Evolutionary conservation across 495 filamentous ascomycete genomes (phyloP), one percentile per base, ranked within the genome.

Genomic region (Penicillium cinerascens): DNA sequence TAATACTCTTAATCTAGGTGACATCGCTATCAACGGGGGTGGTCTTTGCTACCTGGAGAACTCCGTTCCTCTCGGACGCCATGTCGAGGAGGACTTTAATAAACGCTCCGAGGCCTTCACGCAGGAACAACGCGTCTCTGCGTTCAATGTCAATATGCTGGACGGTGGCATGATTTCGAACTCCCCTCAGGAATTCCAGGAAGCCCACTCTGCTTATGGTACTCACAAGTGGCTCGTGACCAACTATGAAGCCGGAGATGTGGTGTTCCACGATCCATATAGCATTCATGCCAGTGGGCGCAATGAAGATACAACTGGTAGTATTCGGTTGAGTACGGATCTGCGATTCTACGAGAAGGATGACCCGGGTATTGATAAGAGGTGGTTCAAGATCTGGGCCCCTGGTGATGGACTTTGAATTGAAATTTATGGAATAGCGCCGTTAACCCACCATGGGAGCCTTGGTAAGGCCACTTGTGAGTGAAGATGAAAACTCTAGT

Each of bases 31-130:
- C 13, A 70, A 71, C 27, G 80, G 80, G 6, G 77, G 81, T 0
- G 81, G 80, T 0, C 65, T 84, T 29, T 78, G 81, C 23, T 83
- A 83, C 52, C 58, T 84, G 16, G 77, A 78, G 10, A 57, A 64
- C 13, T 58, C 54, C 2, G 51, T 54, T 6, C 20, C 49, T 0
- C 46, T 64, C 6, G 60, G 60, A 4, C 42, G 43, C 10, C 46
- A 33, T 9, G 54, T 66, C 22, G 63, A 64, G 37, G 47, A 57
- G 3, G 57, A 61, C 18, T 66, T 54, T 27, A 58, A 42, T 37
- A 48, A 40, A 10, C 48, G 55, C 2, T 49, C 56, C 0, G 41
- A 47, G 33, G n/a, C 18, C 10, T 40, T 61, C 21, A 58, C 60
- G 10, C 11, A 42, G 6, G 54, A 64, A 42, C 49, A 64, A 22